Evolutionary conservation across 768 basidiomycete genomes (phyloP), one percentile per base, ranked within the genome.

Genomic region (Agrocybe praecox): DNA sequence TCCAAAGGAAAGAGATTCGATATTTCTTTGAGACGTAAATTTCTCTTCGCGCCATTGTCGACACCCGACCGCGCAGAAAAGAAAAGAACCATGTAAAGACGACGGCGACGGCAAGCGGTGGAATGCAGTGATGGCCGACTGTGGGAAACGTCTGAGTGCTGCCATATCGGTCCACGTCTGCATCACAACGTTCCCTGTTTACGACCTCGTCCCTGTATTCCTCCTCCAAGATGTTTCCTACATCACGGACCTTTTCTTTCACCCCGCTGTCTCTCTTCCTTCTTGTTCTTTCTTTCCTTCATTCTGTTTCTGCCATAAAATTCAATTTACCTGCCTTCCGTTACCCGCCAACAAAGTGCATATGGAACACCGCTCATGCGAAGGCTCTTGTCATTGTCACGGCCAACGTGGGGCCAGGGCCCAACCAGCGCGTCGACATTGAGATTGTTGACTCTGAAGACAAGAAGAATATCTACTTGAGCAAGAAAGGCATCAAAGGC

Each of bases 301-400:
- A 76, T 36, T 60, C 68, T 17, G 61, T 65, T 17, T 64, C 69
- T 5, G 92, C 91, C 49, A 91, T 99, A 75, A 98, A 98, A 74
- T 97, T 98, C 72, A 69, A 80, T 34, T 77, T 97, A 21, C 83
- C 74, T 29, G 86, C 94, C 0, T 81, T 80, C 59, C 84, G 86
- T 58, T 84, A 88, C 62, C 95, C 96, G 0, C 74, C 79, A 23
- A 67, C 82, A 61, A 95, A 94, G 74, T 98, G 96, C 74, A 88
- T 98, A 55, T 99, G 97, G 97, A 97, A 99, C 69, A 78, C 89
- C 21, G 96, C 88, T 9, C 91, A 95, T 66, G 74, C 81, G 6
- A 87, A 94, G 65, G 83, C 92, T 6, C 88, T 98, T 33, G 93
- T 98, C 68, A 93, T 99, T 65, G 94, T 97, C 62, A 98, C 96